phyloP scores from a whole-genome alignment of 1,284 basidiomycete species.

The Trametes sp. region DNA sequence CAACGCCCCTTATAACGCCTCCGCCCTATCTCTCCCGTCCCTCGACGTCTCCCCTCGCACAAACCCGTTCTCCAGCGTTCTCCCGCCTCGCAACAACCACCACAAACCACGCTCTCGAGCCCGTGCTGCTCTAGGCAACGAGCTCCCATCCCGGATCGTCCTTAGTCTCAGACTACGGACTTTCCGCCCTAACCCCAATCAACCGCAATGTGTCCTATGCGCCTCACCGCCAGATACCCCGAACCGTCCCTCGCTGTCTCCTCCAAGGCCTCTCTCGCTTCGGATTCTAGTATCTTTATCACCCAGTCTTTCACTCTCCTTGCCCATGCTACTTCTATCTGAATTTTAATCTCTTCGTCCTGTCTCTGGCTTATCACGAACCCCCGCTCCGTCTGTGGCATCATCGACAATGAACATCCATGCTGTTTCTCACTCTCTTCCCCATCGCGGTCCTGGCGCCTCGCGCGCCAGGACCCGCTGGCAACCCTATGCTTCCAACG shows the following conservation, averaged over 20 bases:
- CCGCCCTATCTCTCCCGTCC: slow-evolving; percentile 22
- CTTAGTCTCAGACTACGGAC: slow-evolving; percentile 45
- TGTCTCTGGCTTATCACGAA: slow-evolving; percentile 28
- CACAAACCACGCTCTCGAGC: slow-evolving; percentile 23
- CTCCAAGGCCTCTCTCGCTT: slow-evolving; percentile 7
- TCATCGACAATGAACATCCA: slow-evolving; percentile 51
- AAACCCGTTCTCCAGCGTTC: background rate
- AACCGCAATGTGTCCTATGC: slow-evolving; percentile 38
- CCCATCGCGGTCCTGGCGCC: slow-evolving; percentile 72
- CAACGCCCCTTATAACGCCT: slow-evolving; percentile 38
- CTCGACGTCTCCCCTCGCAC: slow-evolving; percentile 9
- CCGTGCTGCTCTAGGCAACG: slow-evolving; percentile 35
- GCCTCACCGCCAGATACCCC: slow-evolving; percentile 35
- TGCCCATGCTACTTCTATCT: slow-evolving; percentile 40
- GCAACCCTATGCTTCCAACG: slow-evolving; percentile 69
- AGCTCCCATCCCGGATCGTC: slow-evolving; percentile 41
- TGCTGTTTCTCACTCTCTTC: slow-evolving; percentile 63
- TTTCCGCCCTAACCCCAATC: slow-evolving; percentile 33
- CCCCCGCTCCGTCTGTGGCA: slow-evolving; percentile 35
- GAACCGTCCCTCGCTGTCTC: slow-evolving; percentile 29
- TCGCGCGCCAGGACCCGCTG: slow-evolving; percentile 72
- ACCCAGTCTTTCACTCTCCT: slow-evolving; percentile 29
- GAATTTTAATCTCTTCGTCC: slow-evolving; percentile 31
- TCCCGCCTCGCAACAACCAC: background rate
- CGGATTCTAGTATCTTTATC: slow-evolving; percentile 35